A percentile compares a stretch with the other conserved stretches of the same genome.
phyloP scores from a whole-genome alignment of 805 yeast genomes.

The Candida sanyiensis region DNA sequence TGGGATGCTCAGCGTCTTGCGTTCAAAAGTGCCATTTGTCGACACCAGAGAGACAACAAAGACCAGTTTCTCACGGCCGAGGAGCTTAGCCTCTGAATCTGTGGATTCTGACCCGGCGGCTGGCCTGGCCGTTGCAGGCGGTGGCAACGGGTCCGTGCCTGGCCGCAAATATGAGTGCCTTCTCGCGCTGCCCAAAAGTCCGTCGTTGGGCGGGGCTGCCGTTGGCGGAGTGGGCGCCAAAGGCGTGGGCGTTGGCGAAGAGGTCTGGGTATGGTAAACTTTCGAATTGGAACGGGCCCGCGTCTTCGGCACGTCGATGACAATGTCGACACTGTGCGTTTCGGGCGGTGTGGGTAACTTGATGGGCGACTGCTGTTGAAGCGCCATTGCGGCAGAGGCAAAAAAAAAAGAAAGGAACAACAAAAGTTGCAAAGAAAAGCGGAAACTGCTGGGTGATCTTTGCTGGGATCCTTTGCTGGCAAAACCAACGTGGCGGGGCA shows the following conservation, averaged over 20 bases:
- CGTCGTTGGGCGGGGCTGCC: too few species aligned
- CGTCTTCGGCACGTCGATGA: slow-evolving; percentile 6
- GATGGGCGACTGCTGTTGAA: slow-evolving; percentile 1
- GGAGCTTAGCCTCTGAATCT: background rate
- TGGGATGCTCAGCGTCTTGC: slow-evolving; percentile 76
- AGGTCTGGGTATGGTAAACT: slow-evolving; percentile 9
- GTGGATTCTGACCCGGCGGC: too few species aligned
- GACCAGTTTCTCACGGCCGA: slow-evolving; percentile 26
- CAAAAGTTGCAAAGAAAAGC: too few species aligned
- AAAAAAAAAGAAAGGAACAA: too few species aligned
- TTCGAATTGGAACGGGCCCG: slow-evolving; percentile 14
- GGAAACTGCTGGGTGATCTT: too few species aligned
- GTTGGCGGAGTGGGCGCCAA: too few species aligned
- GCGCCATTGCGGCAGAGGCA: background rate
- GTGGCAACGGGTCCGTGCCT: too few species aligned
- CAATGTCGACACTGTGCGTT: slow-evolving; percentile 8
- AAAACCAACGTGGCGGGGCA: too few species aligned
- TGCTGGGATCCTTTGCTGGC: too few species aligned
- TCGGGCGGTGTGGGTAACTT: slow-evolving; percentile 1
- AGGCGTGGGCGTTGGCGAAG: background rate
- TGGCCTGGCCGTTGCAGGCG: too few species aligned
- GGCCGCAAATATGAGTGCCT: too few species aligned
- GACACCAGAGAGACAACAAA: slow-evolving; percentile 70
- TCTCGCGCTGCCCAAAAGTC: too few species aligned
- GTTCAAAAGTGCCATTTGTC: slow-evolving; percentile 74